A percentile compares a stretch with the other conserved stretches of the same genome.
Evolutionary conservation across 1,284 basidiomycete genomes (phyloP).

Genomic region (Apiotrichum mycotoxinovorans): DNA sequence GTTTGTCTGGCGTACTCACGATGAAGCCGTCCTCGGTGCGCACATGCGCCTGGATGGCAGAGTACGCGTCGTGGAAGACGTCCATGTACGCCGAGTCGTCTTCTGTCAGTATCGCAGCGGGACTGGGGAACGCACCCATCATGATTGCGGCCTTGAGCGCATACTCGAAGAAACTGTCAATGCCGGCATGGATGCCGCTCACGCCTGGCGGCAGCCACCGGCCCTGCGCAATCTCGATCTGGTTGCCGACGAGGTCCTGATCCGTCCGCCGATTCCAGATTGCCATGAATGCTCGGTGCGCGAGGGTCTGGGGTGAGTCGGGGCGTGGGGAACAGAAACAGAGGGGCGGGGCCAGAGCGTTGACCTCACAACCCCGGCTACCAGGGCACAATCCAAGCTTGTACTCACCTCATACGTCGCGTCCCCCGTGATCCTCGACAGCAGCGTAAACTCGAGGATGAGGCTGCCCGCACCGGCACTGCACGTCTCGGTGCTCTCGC

Average conservation of each 20-base stretch:
- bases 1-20: constrained; percentile 55
- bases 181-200: constrained; percentile 80
- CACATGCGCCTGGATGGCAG: constrained; percentile 79
- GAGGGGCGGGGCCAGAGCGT: too few relatives aligned
- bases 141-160: constrained; percentile 66
- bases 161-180: constrained; percentile 92
- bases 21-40: constrained; percentile 79
- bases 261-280: constrained; percentile 83
- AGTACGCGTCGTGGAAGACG: constrained; percentile 83
- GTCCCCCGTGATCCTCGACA: constrained; percentile 83
- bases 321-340: too few relatives aligned
- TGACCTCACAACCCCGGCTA: too few relatives aligned
- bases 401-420: constrained; percentile 74
- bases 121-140: constrained; percentile 60
- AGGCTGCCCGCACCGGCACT: constrained; percentile 82
- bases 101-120: constrained; percentile 40
- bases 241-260: constrained; percentile 80
- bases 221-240: constrained; percentile 64
- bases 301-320: constrained; percentile 34
- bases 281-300: constrained; percentile 72
- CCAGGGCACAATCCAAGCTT: background rate
- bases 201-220: constrained; percentile 61
- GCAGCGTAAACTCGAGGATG: constrained; percentile 84
- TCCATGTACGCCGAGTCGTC: constrained; percentile 83
- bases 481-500: constrained; percentile 47